Percentiles rank a stretch among this genome's conserved stretches.
phyloP scores from a whole-genome alignment of 805 yeast species.

The Candida insectorum region DNA sequence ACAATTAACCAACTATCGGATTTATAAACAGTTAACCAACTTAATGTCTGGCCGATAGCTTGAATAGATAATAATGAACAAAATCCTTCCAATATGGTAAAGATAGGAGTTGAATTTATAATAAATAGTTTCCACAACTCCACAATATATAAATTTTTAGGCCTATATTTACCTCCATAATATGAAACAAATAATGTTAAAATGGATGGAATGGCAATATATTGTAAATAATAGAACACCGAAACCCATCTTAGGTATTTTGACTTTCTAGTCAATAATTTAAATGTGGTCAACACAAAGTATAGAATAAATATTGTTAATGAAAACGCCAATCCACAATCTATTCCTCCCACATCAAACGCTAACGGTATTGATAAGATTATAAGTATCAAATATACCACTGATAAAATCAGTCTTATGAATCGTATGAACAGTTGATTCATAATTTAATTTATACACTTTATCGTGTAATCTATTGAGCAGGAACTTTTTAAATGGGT shows the following conservation, averaged over 20 bases:
- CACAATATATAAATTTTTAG: conserved; percentile 22
- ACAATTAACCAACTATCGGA: conserved; percentile 80
- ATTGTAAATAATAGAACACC: conserved; percentile 73
- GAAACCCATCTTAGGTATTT: conserved; percentile 44
- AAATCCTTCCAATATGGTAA: conserved; percentile 88
- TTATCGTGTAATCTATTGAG: too few species aligned
- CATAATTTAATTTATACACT: too few species aligned
- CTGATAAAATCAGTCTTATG: conserved; percentile 32
- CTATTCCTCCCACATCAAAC: conserved; percentile 88
- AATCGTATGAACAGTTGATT: conserved; percentile 2
- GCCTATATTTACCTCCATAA: conserved; percentile 27
- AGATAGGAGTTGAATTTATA: conserved; percentile 80
- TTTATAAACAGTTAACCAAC: conserved; percentile 58
- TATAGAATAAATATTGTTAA: conserved; percentile 58
- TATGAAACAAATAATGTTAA: conserved; percentile 64
- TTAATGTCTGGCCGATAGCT: conserved; percentile 79
- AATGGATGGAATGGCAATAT: conserved; percentile 76
- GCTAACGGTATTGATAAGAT: conserved; percentile 86
- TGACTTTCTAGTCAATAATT: conserved; percentile 48
- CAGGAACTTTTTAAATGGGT: too few species aligned
- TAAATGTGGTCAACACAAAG: conserved; percentile 67
- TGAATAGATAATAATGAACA: conserved; percentile 91
- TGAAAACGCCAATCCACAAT: conserved; percentile 86
- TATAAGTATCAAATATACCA: conserved; percentile 63
- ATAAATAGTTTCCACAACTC: conserved; percentile 70